phyloP scores from a whole-genome alignment of 345 rosid species.

The Salix koriyanagi region DNA sequence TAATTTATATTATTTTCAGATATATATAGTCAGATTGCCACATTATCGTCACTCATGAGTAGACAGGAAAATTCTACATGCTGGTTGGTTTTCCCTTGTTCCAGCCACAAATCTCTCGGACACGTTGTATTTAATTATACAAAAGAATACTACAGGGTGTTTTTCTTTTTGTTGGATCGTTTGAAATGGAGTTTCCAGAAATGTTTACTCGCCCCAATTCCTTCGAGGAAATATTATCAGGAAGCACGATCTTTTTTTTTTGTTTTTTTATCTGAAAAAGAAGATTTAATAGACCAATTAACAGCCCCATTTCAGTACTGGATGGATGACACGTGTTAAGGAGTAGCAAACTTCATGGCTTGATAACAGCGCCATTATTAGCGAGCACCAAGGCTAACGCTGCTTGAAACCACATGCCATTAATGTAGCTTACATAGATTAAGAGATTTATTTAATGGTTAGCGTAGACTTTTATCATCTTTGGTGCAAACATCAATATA shows the following conservation, averaged over 20 bases:
- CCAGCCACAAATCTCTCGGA: neutral
- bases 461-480: neutral
- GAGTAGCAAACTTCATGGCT: neutral
- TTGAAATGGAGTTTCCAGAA: neutral
- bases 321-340: neutral
- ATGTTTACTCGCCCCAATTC: neutral
- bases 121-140: neutral
- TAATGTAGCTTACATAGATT: neutral
- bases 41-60: neutral
- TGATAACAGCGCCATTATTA: neutral
- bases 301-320: neutral
- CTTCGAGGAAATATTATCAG: neutral
- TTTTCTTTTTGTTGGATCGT: neutral
- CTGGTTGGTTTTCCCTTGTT: slow-evolving; percentile 1
- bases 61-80: neutral
- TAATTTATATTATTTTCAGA: no score
- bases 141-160: neutral
- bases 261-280: neutral
- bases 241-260: neutral
- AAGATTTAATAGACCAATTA: neutral
- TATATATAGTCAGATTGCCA: neutral
- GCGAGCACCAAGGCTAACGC: neutral
- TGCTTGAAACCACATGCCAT: slow-evolving; percentile 6
- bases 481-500: neutral
- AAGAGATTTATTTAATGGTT: neutral